Conservation (phyloP, 2,329 filamentous ascomycete genomes). For the Cadophora luteo-olivacea region DNA sequence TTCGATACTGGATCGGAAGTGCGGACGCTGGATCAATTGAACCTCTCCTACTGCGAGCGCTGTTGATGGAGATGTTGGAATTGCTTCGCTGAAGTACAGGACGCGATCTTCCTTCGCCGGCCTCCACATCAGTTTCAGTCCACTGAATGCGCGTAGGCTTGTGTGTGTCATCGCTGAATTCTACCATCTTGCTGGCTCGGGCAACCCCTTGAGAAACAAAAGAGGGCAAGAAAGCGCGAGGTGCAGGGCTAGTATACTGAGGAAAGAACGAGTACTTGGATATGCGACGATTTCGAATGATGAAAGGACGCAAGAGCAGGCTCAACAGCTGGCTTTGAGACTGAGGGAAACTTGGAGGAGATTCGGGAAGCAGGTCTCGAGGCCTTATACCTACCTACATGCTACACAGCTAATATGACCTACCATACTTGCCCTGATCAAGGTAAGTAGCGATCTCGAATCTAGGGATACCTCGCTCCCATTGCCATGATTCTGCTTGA, state of each 20-base stretch:
- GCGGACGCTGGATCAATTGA: slow-evolving; percentile 50
- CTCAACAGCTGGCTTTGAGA: background rate
- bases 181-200: slow-evolving; percentile 33
- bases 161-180: slow-evolving; percentile 34
- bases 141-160: slow-evolving; percentile 38
- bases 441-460: slow-evolving; percentile 6
- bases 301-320: slow-evolving; percentile 3
- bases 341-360: background rate
- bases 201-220: background rate
- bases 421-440: background rate
- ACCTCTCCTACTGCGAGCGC: slow-evolving; percentile 39
- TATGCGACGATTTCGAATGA: background rate
- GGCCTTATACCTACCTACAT: slow-evolving; percentile 9
- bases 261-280: background rate
- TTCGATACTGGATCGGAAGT: slow-evolving; percentile 62
- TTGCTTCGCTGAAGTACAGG: slow-evolving; percentile 36
- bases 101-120: slow-evolving; percentile 28
- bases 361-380: background rate
- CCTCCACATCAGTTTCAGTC: slow-evolving; percentile 36
- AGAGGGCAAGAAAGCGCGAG: background rate
- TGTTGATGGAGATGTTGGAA: slow-evolving; percentile 42
- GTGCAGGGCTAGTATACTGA: background rate
- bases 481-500: background rate
- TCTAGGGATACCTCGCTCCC: slow-evolving; percentile 4
- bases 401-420: background rate